Conservation (phyloP, 345 rosid species). For the Geranium rotundifolium region DNA sequence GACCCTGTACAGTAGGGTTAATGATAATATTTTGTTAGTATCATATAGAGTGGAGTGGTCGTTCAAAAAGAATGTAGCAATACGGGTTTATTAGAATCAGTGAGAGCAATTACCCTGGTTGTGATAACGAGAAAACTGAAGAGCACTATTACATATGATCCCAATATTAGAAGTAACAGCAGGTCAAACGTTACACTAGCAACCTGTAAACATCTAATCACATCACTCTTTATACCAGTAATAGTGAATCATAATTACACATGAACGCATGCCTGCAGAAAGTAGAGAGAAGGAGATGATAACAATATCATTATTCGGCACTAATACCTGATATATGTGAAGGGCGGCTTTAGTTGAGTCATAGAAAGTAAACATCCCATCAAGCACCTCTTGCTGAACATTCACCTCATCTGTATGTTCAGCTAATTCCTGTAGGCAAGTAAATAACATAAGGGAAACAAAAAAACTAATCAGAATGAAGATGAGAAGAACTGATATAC, state of each 20-base stretch:
- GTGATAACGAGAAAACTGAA: conserved; percentile 91
- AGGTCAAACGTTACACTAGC: conserved; percentile 97
- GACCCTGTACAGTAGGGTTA: conserved; percentile 41
- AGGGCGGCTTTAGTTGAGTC: conserved; percentile 69
- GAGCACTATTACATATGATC: conserved; percentile 79
- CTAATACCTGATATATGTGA: conserved; percentile 72
- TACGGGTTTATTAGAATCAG: no score
- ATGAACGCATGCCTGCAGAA: not conserved
- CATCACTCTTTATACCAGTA: not conserved
- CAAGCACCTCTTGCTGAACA: conserved; percentile 68
- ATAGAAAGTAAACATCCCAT: conserved; percentile 83
- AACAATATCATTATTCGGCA: not conserved
- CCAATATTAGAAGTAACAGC: conserved; percentile 79
- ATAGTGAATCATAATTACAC: no score
- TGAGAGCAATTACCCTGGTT: conserved; percentile 55
- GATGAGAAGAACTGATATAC: not conserved
- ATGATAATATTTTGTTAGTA: not conserved
- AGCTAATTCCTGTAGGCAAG: conserved; percentile 64
- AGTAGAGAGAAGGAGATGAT: not conserved
- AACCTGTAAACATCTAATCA: conserved; percentile 44
- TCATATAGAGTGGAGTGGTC: no score
- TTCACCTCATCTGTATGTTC: conserved; percentile 68
- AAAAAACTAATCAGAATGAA: not conserved
- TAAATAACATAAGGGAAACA: not conserved
- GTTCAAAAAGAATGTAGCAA: no score